Evolutionary conservation across 2,329 filamentous ascomycete genomes (phyloP).

Genomic region (Colletotrichum brevisporum): DNA sequence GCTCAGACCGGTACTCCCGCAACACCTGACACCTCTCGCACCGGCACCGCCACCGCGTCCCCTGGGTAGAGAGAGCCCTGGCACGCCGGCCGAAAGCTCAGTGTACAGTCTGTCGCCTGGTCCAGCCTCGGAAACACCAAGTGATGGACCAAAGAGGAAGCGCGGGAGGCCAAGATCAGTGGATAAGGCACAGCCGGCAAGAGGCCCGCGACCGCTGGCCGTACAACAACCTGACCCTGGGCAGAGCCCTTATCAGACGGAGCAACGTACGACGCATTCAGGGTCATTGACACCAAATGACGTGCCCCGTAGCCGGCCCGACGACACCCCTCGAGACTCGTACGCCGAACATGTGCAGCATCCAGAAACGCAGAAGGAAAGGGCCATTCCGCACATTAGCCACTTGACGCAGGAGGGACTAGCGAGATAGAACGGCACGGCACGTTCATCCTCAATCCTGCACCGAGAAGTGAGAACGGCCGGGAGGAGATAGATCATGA

Average conservation of each 20-base stretch:
- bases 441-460: neutral
- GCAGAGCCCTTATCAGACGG: constrained; percentile 2
- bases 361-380: constrained; percentile 24
- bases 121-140: constrained; percentile 3
- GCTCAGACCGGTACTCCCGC: constrained; percentile 50
- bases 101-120: constrained; percentile 30
- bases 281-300: constrained; percentile 24
- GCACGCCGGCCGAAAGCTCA: constrained; percentile 27
- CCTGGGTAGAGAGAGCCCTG: constrained; percentile 21
- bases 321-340: constrained; percentile 5
- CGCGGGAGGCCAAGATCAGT: constrained; percentile 30
- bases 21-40: constrained; percentile 50
- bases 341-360: constrained; percentile 17
- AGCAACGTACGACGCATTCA: constrained; percentile 18
- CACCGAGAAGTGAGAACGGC: neutral
- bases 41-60: constrained; percentile 27
- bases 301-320: constrained; percentile 16
- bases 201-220: neutral
- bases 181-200: constrained; percentile 26
- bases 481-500: neutral
- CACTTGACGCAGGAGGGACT: constrained; percentile 36
- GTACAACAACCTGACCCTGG: neutral
- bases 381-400: constrained; percentile 27
- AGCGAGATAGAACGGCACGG: constrained; percentile 25
- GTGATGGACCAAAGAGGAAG: constrained; percentile 15